Conservation (phyloP, 169 alveolate species). For the Neospora caninum region DNA sequence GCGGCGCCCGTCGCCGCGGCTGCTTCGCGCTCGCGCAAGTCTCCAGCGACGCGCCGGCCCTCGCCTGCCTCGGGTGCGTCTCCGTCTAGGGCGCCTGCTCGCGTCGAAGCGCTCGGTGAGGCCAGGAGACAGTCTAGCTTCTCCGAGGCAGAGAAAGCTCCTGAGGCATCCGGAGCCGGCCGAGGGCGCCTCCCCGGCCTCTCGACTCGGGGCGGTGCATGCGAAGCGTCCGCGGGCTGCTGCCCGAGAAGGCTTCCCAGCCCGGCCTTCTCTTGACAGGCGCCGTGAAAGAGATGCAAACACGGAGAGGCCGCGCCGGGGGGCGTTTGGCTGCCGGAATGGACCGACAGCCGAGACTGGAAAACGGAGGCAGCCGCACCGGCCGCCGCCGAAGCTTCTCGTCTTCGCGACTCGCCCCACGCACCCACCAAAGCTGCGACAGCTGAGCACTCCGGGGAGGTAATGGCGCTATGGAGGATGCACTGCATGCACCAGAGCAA, state of each 20-base stretch:
- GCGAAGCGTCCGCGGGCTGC: too few species aligned
- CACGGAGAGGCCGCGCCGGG: too few species aligned
- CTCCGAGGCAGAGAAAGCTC: background rate
- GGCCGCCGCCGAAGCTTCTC: background rate
- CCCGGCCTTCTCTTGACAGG: too few species aligned
- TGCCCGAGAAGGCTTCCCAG: too few species aligned
- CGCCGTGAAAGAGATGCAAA: too few species aligned
- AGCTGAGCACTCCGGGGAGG: slow-evolving; percentile 19
- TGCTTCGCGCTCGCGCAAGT: slow-evolving; percentile 40
- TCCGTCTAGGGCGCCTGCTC: background rate
- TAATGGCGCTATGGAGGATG: slow-evolving; percentile 10
- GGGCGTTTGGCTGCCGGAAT: too few species aligned
- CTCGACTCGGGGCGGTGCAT: background rate
- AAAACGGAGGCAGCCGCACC: slow-evolving; percentile 27
- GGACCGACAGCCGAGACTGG: too few species aligned
- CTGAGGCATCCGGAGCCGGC: background rate
- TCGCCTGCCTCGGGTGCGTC: slow-evolving; percentile 39
- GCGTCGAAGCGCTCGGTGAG: background rate
- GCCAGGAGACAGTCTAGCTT: too few species aligned
- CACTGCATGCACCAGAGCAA: background rate
- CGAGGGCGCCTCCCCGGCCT: background rate
- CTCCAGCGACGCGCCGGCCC: slow-evolving; percentile 31
- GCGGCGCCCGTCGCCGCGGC: slow-evolving; percentile 47
- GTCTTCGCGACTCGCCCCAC: background rate
- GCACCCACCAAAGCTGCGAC: slow-evolving; percentile 19